A percentile compares a stretch with the other conserved stretches of the same genome.
phyloP scores from a whole-genome alignment of 108 stramenopile species.

The Stephanodiscus minutulus region DNA sequence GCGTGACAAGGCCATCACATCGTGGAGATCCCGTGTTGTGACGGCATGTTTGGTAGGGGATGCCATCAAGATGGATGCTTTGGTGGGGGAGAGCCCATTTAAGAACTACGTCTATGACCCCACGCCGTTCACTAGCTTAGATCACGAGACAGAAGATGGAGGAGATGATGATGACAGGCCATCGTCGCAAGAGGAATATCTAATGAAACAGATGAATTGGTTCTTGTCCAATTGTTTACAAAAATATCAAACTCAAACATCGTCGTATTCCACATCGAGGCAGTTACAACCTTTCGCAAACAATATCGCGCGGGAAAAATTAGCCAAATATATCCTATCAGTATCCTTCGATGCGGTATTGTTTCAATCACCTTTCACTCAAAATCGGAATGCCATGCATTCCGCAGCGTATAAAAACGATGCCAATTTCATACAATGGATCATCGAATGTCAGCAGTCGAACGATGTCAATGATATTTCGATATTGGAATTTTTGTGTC shows the following conservation, averaged over 20 bases:
- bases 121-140: background rate
- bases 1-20: constrained; percentile 64
- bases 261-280: background rate
- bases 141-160: constrained; percentile 10
- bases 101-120: constrained; percentile 26
- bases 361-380: constrained; percentile 15
- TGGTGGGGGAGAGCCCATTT: constrained; percentile 70
- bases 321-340: constrained; percentile 38
- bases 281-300: constrained; percentile 12
- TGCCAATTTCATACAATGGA: constrained; percentile 33
- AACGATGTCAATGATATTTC: constrained; percentile 11
- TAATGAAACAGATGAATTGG: constrained; percentile 39
- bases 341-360: constrained; percentile 30
- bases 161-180: constrained; percentile 16
- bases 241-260: constrained; percentile 21
- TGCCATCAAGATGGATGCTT: constrained; percentile 55
- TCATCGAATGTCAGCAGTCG: constrained; percentile 4
- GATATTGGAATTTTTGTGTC: constrained; percentile 55
- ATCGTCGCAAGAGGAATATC: constrained; percentile 29
- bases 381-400: constrained; percentile 33
- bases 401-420: constrained; percentile 38
- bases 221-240: constrained; percentile 45
- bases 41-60: constrained; percentile 65
- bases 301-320: constrained; percentile 36
- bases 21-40: constrained; percentile 77